Percentiles rank a stretch among this genome's conserved stretches.
phyloP scores from a whole-genome alignment of 2,329 filamentous ascomycete species.

The Xylaria sp. region DNA sequence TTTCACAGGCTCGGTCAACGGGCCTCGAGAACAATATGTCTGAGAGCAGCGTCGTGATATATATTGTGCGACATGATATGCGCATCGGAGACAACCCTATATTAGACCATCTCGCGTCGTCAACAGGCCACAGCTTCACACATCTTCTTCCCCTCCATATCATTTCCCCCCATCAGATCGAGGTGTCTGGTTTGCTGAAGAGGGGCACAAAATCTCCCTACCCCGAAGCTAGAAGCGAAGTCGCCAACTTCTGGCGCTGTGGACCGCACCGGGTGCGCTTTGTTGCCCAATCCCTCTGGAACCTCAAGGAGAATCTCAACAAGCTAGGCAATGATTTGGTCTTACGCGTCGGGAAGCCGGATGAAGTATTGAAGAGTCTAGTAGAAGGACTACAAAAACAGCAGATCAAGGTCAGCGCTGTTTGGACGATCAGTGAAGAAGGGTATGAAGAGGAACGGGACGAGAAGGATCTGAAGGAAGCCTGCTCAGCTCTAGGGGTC shows the following conservation, averaged over 20 bases:
- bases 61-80: constrained; percentile 74
- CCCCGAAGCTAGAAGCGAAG: constrained; percentile 68
- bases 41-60: constrained; percentile 64
- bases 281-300: constrained; percentile 74
- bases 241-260: constrained; percentile 74
- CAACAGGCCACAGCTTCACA: constrained; percentile 60
- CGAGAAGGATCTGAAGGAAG: constrained; percentile 58
- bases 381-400: constrained; percentile 54
- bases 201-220: constrained; percentile 65
- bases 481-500: constrained; percentile 59
- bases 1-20: background rate
- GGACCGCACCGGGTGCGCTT: constrained; percentile 76
- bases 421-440: constrained; percentile 78
- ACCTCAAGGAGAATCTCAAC: constrained; percentile 68
- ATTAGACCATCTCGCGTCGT: constrained; percentile 62
- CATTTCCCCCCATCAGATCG: constrained; percentile 72
- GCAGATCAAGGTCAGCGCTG: constrained; percentile 58
- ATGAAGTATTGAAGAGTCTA: constrained; percentile 64
- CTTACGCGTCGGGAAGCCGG: constrained; percentile 66
- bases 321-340: constrained; percentile 64
- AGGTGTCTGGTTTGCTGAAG: constrained; percentile 75
- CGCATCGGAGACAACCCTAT: constrained; percentile 77
- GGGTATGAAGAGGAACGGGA: constrained; percentile 72
- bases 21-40: constrained; percentile 35
- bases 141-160: constrained; percentile 76